Conservation (phyloP, 768 basidiomycete genomes). For the Tylopilus subfusipes region DNA sequence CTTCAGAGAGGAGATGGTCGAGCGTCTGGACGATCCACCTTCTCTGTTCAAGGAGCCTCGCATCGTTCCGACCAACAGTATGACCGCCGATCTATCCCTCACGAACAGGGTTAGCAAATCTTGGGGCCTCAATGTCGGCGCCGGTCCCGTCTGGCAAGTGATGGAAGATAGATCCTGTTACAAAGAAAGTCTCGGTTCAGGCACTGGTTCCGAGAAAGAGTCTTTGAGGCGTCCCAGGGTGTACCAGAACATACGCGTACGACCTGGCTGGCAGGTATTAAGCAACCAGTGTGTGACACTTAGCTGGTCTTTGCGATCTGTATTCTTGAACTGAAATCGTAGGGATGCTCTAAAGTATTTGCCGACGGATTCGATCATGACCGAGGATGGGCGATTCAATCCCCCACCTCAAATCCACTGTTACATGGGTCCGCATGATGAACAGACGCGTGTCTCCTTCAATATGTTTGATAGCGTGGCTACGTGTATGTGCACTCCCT, state of each 20-base stretch:
- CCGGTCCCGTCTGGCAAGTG: constrained; percentile 77
- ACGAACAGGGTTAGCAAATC: constrained; percentile 58
- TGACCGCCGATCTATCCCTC: constrained; percentile 46
- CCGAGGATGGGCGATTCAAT: constrained; percentile 47
- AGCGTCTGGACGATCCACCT: constrained; percentile 55
- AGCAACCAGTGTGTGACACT: constrained; percentile 43
- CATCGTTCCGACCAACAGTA: constrained; percentile 51
- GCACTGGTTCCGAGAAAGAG: constrained; percentile 39
- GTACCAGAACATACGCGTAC: constrained; percentile 42
- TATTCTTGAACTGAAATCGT: constrained; percentile 4
- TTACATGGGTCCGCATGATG: constrained; percentile 59
- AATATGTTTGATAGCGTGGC: constrained; percentile 53
- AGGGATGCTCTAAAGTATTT: constrained; percentile 61
- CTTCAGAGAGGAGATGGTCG: constrained; percentile 46
- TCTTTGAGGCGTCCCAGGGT: constrained; percentile 57
- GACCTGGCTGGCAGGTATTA: constrained; percentile 45
- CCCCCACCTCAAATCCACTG: constrained; percentile 58
- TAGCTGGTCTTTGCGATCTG: neutral
- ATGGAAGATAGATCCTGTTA: constrained; percentile 76
- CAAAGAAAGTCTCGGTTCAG: constrained; percentile 50
- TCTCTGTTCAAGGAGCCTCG: constrained; percentile 44
- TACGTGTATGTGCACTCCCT: constrained; percentile 55
- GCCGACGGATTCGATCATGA: constrained; percentile 50
- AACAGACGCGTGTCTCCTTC: constrained; percentile 48
- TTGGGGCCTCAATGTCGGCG: constrained; percentile 71